Evolutionary conservation across 2,329 filamentous ascomycete genomes (phyloP).

Genomic region (Talaromyces sp.): DNA sequence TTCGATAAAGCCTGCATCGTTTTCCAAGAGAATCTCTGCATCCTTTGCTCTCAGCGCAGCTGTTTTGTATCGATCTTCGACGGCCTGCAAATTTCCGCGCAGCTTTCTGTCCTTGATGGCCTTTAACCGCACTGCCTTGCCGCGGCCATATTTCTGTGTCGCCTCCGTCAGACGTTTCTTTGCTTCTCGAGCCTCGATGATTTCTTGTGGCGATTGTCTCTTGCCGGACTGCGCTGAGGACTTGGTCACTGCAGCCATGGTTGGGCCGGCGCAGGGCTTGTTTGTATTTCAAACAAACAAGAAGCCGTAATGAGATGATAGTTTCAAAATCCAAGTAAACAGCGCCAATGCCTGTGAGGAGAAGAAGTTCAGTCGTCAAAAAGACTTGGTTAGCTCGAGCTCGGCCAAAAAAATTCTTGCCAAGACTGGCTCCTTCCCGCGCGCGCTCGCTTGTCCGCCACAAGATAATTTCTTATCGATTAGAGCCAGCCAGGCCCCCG

Average conservation of each 20-base stretch:
- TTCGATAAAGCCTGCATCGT: slow-evolving; percentile 78
- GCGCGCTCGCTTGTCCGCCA: slow-evolving; percentile 29
- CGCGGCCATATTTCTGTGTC: slow-evolving; percentile 76
- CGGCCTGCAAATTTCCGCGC: slow-evolving; percentile 66
- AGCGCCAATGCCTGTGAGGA: neutral
- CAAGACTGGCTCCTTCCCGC: slow-evolving; percentile 24
- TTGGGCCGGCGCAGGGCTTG: slow-evolving; percentile 9
- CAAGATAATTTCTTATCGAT: slow-evolving; percentile 16
- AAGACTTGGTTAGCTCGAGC: slow-evolving; percentile 7
- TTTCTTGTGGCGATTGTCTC: slow-evolving; percentile 17
- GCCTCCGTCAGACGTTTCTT: slow-evolving; percentile 45
- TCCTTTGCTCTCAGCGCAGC: slow-evolving; percentile 83
- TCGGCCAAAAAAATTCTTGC: slow-evolving; percentile 28
- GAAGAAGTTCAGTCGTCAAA: neutral
- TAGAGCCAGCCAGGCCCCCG: slow-evolving; percentile 1
- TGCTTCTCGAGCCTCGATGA: slow-evolving; percentile 30
- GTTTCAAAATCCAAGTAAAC: neutral
- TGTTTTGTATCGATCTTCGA: slow-evolving; percentile 78
- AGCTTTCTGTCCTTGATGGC: slow-evolving; percentile 84
- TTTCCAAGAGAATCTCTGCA: slow-evolving; percentile 89
- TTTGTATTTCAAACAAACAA: neutral
- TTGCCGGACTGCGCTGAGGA: slow-evolving; percentile 16
- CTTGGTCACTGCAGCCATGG: slow-evolving; percentile 25
- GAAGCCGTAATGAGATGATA: neutral
- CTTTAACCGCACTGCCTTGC: slow-evolving; percentile 65